These are phyloP conservation scores for Artemisia annua DNA, from an alignment of 129 eudicot species.

Conservation along the genomic window DNA sequence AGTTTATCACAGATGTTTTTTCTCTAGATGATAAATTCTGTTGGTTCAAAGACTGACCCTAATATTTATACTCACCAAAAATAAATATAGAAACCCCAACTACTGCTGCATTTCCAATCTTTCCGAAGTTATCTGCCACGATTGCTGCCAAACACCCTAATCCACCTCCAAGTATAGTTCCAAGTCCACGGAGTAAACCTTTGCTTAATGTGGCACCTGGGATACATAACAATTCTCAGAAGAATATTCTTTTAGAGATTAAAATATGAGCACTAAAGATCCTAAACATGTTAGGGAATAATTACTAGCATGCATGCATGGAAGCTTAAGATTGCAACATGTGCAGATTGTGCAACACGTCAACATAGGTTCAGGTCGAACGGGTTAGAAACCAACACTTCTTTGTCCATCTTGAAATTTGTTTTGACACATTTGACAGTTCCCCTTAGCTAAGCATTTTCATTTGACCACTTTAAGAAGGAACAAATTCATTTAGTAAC, in stretches of 20 bases:
- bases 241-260: neutral
- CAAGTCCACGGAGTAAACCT: conserved; percentile 75
- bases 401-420: too few relatives aligned
- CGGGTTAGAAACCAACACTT: too few relatives aligned
- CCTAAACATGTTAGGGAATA: conserved; percentile 7
- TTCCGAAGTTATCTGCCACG: conserved; percentile 58
- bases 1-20: neutral
- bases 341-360: neutral
- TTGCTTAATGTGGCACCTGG: conserved; percentile 89
- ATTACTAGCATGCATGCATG: neutral
- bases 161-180: conserved; percentile 79
- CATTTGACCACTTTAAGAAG: too few relatives aligned
- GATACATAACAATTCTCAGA: neutral
- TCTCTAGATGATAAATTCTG: neutral
- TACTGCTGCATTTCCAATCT: conserved; percentile 52
- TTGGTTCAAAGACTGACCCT: neutral
- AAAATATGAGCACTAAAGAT: neutral
- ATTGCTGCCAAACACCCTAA: conserved; percentile 74
- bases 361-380: too few relatives aligned
- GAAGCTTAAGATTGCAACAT: neutral
- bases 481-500: neutral
- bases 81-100: conserved; percentile 57
- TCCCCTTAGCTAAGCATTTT: too few relatives aligned
- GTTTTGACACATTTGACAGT: too few relatives aligned
- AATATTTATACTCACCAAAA: conserved; percentile 46